Conservation (phyloP, 305 asterid genomes). For the Fraxinus platypoda region DNA sequence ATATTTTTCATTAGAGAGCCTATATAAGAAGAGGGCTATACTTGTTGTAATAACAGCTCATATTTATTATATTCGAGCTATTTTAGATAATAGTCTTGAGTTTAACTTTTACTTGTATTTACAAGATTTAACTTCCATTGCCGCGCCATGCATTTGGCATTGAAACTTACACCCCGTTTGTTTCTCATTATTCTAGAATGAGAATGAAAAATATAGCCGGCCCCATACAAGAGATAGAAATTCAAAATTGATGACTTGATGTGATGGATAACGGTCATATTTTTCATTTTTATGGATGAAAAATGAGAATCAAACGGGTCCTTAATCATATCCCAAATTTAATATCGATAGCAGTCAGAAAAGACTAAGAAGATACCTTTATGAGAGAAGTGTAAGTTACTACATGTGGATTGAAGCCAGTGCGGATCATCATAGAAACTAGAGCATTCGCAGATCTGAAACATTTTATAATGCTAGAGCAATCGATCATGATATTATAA, state of each 20-base stretch:
- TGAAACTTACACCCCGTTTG: no score
- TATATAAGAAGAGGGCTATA: not conserved
- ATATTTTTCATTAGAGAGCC: not conserved
- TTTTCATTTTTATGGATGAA: no score
- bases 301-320: no score
- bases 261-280: no score
- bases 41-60: not conserved
- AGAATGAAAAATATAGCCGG: no score
- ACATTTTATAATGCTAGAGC: constrained; percentile 57
- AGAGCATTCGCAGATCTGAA: constrained; percentile 66
- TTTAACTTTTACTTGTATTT: not conserved
- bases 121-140: not conserved
- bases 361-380: constrained; percentile 48
- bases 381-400: constrained; percentile 57
- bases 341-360: not conserved
- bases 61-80: not conserved
- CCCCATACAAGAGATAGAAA: no score
- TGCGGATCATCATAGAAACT: constrained; percentile 70
- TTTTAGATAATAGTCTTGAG: not conserved
- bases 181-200: no score
- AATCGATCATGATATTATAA: constrained; percentile 65
- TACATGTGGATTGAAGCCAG: constrained; percentile 48
- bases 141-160: constrained; percentile 7
- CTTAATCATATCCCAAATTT: not conserved
- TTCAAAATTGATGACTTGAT: no score